Conservation (phyloP, 139 green algal species). For the Picochlorum sp. region DNA sequence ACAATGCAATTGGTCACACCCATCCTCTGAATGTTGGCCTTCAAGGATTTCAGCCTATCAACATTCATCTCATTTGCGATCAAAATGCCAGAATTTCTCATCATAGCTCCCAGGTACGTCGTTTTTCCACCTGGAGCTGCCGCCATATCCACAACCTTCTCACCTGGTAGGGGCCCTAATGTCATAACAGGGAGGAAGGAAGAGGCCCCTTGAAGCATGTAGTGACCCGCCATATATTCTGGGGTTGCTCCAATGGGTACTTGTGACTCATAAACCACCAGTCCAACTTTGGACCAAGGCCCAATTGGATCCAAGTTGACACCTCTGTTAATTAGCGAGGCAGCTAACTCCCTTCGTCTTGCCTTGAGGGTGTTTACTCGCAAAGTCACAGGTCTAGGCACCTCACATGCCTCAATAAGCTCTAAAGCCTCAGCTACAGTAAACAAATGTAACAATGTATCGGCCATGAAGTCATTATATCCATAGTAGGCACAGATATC, state of each 20-base stretch:
- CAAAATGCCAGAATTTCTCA: conserved; percentile 89
- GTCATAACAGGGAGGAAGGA: conserved; percentile 98
- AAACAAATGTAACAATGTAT: conserved; percentile 64
- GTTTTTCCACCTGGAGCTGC: conserved; percentile 98
- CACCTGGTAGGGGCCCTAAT: conserved; percentile 77
- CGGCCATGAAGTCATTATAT: conserved; percentile 95
- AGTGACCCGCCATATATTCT: conserved; percentile 99
- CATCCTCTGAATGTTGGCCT: conserved; percentile 90
- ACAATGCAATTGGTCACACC: conserved; percentile 90
- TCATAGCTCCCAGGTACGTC: conserved; percentile 88
- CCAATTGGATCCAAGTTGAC: conserved; percentile 97
- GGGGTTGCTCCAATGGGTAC: conserved; percentile 97
- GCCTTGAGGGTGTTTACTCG: conserved; percentile 92
- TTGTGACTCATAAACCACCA: conserved; percentile 94
- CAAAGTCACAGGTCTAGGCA: conserved; percentile 55
- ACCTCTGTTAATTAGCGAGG: conserved; percentile 87
- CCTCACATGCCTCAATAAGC: conserved; percentile 77
- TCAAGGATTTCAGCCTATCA: conserved; percentile 79
- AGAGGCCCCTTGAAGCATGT: conserved; percentile 94
- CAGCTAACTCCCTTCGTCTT: conserved; percentile 83
- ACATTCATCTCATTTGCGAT: conserved; percentile 96
- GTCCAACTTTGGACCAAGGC: conserved; percentile 90
- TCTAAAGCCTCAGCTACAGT: conserved; percentile 61
- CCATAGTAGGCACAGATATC: conserved; percentile 87
- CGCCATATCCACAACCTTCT: conserved; percentile 92